These are phyloP conservation scores for Alnus glutinosa DNA, from an alignment of 306 rosid species.

Conservation along the genomic window DNA sequence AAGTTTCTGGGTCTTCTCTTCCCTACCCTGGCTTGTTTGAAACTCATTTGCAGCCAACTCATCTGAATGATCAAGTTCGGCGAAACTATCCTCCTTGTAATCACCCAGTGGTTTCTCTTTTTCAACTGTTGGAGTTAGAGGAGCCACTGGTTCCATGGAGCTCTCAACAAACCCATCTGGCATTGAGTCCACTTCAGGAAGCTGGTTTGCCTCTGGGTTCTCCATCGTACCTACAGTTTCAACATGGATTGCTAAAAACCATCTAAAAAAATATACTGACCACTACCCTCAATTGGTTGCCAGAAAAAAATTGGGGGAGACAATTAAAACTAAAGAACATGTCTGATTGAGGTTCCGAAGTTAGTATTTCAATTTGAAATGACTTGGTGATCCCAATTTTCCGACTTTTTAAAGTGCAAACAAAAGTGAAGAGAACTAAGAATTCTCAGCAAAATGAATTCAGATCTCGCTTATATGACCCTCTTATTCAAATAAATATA, in stretches of 20 bases:
- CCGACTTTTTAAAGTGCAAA: neutral
- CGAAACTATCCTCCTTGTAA: constrained; percentile 38
- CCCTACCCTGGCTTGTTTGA: constrained; percentile 46
- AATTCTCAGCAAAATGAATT: neutral
- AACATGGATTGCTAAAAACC: constrained; percentile 27
- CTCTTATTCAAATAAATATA: neutral
- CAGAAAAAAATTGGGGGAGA: neutral
- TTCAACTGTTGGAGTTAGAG: constrained; percentile 60
- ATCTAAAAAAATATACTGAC: constrained; percentile 21
- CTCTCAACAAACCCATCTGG: constrained; percentile 94
- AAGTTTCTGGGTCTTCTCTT: constrained; percentile 38
- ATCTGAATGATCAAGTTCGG: constrained; percentile 40
- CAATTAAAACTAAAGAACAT: constrained; percentile 6
- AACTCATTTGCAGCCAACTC: constrained; percentile 42
- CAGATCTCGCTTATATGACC: neutral
- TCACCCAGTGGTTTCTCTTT: constrained; percentile 52
- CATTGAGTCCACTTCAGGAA: constrained; percentile 87
- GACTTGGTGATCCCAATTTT: constrained; percentile 8
- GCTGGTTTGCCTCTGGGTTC: constrained; percentile 78
- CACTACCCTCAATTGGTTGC: constrained; percentile 11
- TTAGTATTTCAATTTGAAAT: constrained; percentile 14
- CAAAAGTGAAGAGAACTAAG: neutral
- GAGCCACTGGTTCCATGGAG: constrained; percentile 59
- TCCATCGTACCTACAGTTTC: constrained; percentile 63
- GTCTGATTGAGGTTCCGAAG: neutral